phyloP scores from a whole-genome alignment of 805 yeast genomes.

The Blastobotrys attinorum region DNA sequence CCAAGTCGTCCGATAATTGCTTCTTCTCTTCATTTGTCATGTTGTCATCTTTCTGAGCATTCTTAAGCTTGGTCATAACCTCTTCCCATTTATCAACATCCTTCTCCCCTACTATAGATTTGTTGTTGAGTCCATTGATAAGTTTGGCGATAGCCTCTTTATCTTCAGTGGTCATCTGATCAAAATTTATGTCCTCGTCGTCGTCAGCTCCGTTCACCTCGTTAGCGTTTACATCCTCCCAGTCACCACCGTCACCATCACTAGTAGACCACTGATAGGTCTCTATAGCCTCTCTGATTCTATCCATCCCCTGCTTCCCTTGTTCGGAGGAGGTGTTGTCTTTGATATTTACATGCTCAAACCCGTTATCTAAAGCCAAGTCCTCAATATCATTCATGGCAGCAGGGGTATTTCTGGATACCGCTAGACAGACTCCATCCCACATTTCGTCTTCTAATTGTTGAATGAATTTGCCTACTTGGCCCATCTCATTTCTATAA shows the following conservation, averaged over 20 bases:
- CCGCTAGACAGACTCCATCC: slow-evolving; percentile 23
- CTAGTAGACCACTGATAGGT: slow-evolving; percentile 13
- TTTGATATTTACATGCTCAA: slow-evolving; percentile 6
- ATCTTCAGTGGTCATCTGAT: neutral
- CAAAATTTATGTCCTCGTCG: slow-evolving; percentile 2
- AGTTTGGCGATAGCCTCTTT: neutral
- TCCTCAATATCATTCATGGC: slow-evolving; percentile 5
- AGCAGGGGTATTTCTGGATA: slow-evolving; percentile 16
- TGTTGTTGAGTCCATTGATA: slow-evolving; percentile 2
- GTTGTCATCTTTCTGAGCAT: slow-evolving; percentile 18
- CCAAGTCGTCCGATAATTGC: slow-evolving; percentile 28
- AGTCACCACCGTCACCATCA: slow-evolving; percentile 12
- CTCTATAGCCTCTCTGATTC: slow-evolving; percentile 26
- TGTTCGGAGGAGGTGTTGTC: slow-evolving; percentile 10
- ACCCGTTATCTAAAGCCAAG: slow-evolving; percentile 24
- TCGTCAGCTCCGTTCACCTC: slow-evolving; percentile 4
- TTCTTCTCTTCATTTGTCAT: slow-evolving; percentile 25
- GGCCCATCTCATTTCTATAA: slow-evolving; percentile 10
- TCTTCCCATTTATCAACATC: slow-evolving; percentile 25
- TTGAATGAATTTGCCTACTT: slow-evolving; percentile 15
- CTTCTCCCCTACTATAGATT: slow-evolving; percentile 3
- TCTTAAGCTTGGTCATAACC: slow-evolving; percentile 19
- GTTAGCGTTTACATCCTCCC: slow-evolving; percentile 6
- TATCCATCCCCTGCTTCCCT: slow-evolving; percentile 20
- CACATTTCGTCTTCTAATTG: slow-evolving; percentile 19